Percentiles rank a stretch among this genome's conserved stretches.
Evolutionary conservation across 495 filamentous ascomycete genomes (phyloP).

Genomic region (Ascobolus immersus): DNA sequence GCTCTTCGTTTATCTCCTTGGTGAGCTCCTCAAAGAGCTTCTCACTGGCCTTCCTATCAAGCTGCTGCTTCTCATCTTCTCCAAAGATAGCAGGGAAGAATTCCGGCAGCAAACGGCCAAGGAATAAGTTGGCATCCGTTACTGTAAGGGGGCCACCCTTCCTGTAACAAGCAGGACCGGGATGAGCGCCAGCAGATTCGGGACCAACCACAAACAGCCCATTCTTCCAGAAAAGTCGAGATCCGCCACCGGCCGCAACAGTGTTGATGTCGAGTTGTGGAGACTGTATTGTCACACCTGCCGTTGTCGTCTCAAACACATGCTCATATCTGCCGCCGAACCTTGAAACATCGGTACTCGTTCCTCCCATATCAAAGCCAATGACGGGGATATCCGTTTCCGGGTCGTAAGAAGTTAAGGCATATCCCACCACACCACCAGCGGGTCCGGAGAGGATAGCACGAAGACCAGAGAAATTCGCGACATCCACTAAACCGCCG

Average conservation of each 20-base stretch:
- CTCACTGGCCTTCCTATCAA: slow-evolving; percentile 55
- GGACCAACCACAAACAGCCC: slow-evolving; percentile 92
- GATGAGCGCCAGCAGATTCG: slow-evolving; percentile 79
- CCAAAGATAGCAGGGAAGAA: slow-evolving; percentile 98
- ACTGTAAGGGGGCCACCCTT: slow-evolving; percentile 85
- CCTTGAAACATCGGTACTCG: slow-evolving; percentile 78
- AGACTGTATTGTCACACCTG: slow-evolving; percentile 80
- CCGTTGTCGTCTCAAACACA: slow-evolving; percentile 91
- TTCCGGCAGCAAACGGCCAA: slow-evolving; percentile 67
- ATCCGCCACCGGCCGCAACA: slow-evolving; percentile 81
- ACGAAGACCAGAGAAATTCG: slow-evolving; percentile 45
- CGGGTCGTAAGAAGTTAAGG: slow-evolving; percentile 72
- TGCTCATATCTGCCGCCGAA: slow-evolving; percentile 90
- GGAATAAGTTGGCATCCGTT: slow-evolving; percentile 77
- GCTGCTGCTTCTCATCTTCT: slow-evolving; percentile 60
- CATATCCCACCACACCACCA: slow-evolving; percentile 77
- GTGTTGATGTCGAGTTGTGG: slow-evolving; percentile 97
- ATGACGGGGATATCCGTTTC: slow-evolving; percentile 73
- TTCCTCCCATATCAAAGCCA: slow-evolving; percentile 88
- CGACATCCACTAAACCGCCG: slow-evolving; percentile 52
- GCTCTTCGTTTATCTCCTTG: slow-evolving; percentile 46
- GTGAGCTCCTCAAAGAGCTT: slow-evolving; percentile 55
- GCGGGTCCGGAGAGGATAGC: slow-evolving; percentile 62
- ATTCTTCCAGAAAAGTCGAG: slow-evolving; percentile 68
- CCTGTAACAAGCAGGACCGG: slow-evolving; percentile 79